Evolutionary conservation across 176 grass and related monocot genomes (phyloP), one percentile per base, ranked within the genome.

Genomic region (Rhynchospora tenuis): DNA sequence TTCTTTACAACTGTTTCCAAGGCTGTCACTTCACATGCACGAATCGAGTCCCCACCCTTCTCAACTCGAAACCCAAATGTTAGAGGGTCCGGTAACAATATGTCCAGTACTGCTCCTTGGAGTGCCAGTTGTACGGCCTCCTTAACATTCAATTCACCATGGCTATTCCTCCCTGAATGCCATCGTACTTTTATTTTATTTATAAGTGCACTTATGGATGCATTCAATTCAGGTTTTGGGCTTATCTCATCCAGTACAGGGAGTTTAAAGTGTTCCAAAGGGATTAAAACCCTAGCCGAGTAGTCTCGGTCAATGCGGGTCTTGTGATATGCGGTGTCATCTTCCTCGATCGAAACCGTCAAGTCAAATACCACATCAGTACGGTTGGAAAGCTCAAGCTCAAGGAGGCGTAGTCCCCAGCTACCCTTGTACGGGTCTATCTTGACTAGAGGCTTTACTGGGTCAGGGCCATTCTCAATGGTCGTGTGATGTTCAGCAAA

Each of bases 111-210:
- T 81, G 96, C 94, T 59, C 93, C 91, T 84, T 99, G 96, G 77
- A 99, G 70, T 75, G 96, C 96, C 29, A 84, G 85, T 73, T 93
- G 96, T 73, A 94, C 93, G 84, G 96, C 93, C 87, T 99, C 93
- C 86, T 95, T 99, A 47, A 90, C 93, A 89, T 95, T 99, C 88
- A 99, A 86, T 79, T 99, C 96, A 48, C 96, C 96, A 24, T 84
- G 93, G 64, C 96, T 99, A 85, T 95, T 99, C 86, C 96, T 87
- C 80, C 96, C 96, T 61, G 96, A 99, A 80, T 99, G 83, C 96
- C 96, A 99, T 81, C 79, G 91, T 84, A 95, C 93, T 88, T 99
- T 93, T 86, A 99, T 99, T 90, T 95, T 99, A 38, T 91, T 93
- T 78, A 99, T 99, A 81, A 99, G 88, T 77, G 90, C 93, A 71